Evolutionary conservation across 768 basidiomycete species (phyloP), one percentile per base, ranked within the genome.

Genomic region (Russula foetens): DNA sequence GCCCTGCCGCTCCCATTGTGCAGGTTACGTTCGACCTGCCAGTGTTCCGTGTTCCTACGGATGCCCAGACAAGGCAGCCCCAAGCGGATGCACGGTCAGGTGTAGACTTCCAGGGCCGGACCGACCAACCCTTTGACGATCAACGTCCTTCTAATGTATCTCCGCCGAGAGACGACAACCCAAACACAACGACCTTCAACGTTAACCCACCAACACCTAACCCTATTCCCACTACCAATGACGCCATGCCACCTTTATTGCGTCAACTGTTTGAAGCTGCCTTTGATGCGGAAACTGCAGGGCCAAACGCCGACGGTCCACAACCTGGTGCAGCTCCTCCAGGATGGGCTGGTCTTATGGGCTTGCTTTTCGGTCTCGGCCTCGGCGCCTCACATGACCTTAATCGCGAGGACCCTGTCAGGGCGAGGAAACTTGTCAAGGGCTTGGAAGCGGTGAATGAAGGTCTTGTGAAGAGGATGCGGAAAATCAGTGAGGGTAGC

Each of bases 391-490:
- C 44, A 9, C 62, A 45, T 19, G 75, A 74, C 3, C 72, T 76
- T 21, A 70, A 75, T 63, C 72, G 73, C 28, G 87, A 89, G 61
- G 84, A 88, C 64, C 85, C 85, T 0, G 84, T 82, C 60, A 77
- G 86, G 29, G 89, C 88, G 1, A 81, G 79, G 70, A 77, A 74
- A 60, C 76, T 91, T 12, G 71, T 90, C 2, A 76, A 75, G 33
- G 88, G 82, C 1, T 70, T 91, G 4, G 86, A 88, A 50, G 78
- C 76, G 39, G 86, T 91, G 6, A 83, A 86, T 0, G 67, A 76
- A 2, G 89, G 88, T 6, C 72, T 91, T 7, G 80, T 90, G 15
- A 76, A 81, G 67, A 75, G 89, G 41, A 71, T 90, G 58, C 83
- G 87, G 67, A 76, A 81, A 53, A 77, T 78, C 5, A 73, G 74